Evolutionary conservation across 768 basidiomycete species (phyloP), one percentile per base, ranked within the genome.

Genomic region (Crepidotus variabilis): DNA sequence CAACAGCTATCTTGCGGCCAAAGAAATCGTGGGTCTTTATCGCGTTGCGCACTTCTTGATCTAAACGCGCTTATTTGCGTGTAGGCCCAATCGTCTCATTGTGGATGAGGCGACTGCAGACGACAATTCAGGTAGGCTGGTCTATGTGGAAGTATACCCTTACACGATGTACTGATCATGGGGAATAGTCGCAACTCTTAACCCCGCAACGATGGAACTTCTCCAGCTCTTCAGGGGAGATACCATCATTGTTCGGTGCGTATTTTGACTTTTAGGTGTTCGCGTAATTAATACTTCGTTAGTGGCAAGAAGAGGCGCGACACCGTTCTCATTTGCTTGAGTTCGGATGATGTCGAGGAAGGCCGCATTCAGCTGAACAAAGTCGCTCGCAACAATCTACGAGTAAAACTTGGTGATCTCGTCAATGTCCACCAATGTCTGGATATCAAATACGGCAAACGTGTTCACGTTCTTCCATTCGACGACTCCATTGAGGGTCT

Each of bases 351-450:
- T 59, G 92, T 98, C 59, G 97, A 98, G 65, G 97, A 98, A 73
- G 96, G 97, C 56, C 92, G 92, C 70, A 95, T 99, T 60, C 95
- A 97, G 66, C 78, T 99, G 75, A 99, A 99, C 87, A 98, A 98
- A 74, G 97, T 99, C 34, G 97, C 97, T n/a, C 92, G 97, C 56
- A 96, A 98, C 78, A 98, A 99, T 75, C 75, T 98, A 48, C 92
- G 96, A 54, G 93, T 98, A 64, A 98, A 98, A 78, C 87, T 98
- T 45, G 96, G 92, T 45, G 97, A 99, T 72, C 81, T 98, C 54
- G 94, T 94, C 69, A 92, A 91, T 59, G 94, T 99, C 0, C 95
- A 98, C 72, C 86, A 92, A 65, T 98, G 95, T 70, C 83, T 89
- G 57, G 96, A 98, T 67, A 98, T 98, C 81, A 97, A 98, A 75